A percentile compares a stretch with the other conserved stretches of the same genome.
Conservation (phyloP, 208 protist species). For the Angomonas deanei region DNA sequence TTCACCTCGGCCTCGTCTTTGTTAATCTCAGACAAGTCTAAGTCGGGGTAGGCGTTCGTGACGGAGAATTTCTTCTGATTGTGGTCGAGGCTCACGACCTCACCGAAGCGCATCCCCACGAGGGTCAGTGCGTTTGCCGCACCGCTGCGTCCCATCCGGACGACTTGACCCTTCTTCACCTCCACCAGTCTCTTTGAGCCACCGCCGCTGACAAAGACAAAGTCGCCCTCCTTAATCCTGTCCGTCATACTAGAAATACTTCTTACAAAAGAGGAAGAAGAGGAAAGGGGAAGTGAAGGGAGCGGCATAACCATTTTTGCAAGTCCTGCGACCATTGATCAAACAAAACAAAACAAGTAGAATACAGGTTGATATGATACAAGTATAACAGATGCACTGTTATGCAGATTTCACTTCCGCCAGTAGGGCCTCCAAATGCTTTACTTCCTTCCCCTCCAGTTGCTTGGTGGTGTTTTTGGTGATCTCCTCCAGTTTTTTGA, state of each 20-base stretch:
- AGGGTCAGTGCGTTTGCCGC: slow-evolving; percentile 57
- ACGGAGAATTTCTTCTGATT: slow-evolving; percentile 42
- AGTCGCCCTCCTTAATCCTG: slow-evolving; percentile 66
- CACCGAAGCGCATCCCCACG: slow-evolving; percentile 75
- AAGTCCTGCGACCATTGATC: no score
- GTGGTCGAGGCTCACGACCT: slow-evolving; percentile 64
- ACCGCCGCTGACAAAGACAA: slow-evolving; percentile 80
- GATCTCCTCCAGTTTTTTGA: neutral
- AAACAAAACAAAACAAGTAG: no score
- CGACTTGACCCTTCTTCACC: slow-evolving; percentile 38
- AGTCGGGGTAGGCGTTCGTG: slow-evolving; percentile 78
- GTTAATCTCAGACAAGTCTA: slow-evolving; percentile 63
- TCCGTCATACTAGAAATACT: no score
- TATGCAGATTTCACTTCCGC: neutral
- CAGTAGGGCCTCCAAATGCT: neutral
- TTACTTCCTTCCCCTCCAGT: neutral
- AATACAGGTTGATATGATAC: no score
- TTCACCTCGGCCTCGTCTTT: slow-evolving; percentile 14
- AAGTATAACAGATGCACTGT: no score
- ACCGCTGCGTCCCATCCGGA: slow-evolving; percentile 66
- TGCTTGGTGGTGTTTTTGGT: neutral
- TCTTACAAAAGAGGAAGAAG: neutral
- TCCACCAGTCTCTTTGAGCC: slow-evolving; percentile 59
- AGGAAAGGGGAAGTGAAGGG: neutral
- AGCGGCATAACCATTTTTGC: no score